Conservation (phyloP, 2,329 filamentous ascomycete species). For the Exutisphaerella laricina region DNA sequence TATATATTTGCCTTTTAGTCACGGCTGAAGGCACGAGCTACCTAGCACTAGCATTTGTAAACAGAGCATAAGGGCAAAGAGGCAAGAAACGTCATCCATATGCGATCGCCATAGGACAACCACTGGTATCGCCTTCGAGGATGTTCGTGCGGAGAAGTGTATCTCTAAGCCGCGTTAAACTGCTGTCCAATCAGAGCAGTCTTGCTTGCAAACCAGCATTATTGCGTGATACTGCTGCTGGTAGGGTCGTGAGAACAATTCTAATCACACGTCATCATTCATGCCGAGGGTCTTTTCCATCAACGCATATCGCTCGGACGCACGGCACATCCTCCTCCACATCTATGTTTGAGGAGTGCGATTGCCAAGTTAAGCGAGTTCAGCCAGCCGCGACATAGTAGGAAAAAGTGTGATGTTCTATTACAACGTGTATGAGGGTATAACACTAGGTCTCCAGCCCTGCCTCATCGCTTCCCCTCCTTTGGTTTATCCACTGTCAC, state of each 20-base stretch:
- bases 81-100: constrained; percentile 8
- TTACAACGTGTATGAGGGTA: constrained; percentile 4
- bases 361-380: background rate
- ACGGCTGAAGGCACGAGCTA: constrained; percentile 1
- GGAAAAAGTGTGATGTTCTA: background rate
- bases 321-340: background rate
- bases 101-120: constrained; percentile 4
- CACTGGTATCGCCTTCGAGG: background rate
- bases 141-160: constrained; percentile 3
- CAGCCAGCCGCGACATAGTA: background rate
- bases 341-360: background rate
- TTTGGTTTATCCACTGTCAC: background rate
- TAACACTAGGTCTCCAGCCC: background rate
- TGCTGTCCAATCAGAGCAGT: constrained; percentile 9
- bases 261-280: constrained; percentile 6
- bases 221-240: constrained; percentile 8
- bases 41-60: constrained; percentile 13
- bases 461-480: background rate
- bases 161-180: background rate
- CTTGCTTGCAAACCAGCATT: constrained; percentile 8
- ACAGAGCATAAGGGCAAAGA: constrained; percentile 4
- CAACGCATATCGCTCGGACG: background rate
- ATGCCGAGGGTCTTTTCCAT: too few species aligned
- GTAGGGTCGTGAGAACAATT: too few species aligned
- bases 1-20: too few species aligned